phyloP scores from a whole-genome alignment of 345 rosid genomes.

The Ricinus communis region DNA sequence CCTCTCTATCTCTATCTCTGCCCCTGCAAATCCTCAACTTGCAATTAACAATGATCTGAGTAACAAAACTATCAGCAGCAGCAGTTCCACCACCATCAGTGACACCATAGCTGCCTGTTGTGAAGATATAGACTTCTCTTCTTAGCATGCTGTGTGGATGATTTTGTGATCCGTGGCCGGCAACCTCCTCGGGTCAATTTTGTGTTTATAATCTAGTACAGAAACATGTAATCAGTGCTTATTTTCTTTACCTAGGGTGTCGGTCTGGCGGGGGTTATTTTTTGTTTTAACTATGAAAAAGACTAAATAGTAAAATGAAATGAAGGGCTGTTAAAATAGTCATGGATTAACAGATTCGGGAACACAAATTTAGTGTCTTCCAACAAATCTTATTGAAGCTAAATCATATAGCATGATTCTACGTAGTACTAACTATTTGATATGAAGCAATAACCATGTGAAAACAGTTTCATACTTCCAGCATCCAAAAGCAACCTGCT shows the following conservation, averaged over 20 bases:
- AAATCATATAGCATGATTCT: no score
- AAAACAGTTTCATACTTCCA: no score
- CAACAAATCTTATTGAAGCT: no score
- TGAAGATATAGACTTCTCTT: conserved; percentile 29
- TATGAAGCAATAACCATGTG: no score
- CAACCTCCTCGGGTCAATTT: conserved; percentile 9
- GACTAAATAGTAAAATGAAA: no score
- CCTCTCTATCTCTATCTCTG: conserved; percentile 40
- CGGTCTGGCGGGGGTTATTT: background rate
- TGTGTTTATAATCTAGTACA: background rate
- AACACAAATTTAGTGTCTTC: no score
- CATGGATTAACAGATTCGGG: no score
- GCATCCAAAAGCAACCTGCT: no score
- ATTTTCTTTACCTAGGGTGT: background rate
- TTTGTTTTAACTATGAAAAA: no score
- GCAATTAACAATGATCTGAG: conserved; percentile 32
- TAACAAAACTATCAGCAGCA: conserved; percentile 44
- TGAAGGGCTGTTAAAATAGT: no score
- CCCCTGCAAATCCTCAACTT: conserved; percentile 33
- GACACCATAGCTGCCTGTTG: conserved; percentile 36
- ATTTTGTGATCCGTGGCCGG: no score
- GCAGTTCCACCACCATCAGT: conserved; percentile 60
- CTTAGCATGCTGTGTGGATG: conserved; percentile 30
- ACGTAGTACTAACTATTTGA: no score
- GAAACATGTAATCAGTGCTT: background rate